Evolutionary conservation across 345 rosid species (phyloP).

Genomic region (Bretschneidera sinensis): DNA sequence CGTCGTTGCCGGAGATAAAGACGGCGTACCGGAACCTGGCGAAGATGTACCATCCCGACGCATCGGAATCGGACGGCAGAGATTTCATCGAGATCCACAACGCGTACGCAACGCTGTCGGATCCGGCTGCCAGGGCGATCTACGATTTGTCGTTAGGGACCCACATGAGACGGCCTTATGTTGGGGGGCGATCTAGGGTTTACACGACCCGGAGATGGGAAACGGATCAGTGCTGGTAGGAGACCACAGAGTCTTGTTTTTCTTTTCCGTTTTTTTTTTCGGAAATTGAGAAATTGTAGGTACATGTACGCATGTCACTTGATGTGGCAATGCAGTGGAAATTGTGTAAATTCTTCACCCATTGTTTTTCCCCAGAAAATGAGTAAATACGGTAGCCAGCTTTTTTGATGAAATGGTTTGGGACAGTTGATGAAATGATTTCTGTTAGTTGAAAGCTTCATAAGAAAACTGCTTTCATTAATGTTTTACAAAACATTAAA

Average conservation of each 20-base stretch:
- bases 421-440: too few relatives aligned
- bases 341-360: too few relatives aligned
- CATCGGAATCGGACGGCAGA: conserved; percentile 44
- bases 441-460: too few relatives aligned
- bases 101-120: conserved; percentile 70
- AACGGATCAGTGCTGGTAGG: conserved; percentile 91
- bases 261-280: too few relatives aligned
- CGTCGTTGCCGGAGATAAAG: conserved; percentile 61
- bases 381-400: too few relatives aligned
- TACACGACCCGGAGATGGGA: conserved; percentile 69
- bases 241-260: not conserved
- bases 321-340: too few relatives aligned
- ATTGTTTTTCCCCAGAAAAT: too few relatives aligned
- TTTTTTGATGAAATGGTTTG: too few relatives aligned
- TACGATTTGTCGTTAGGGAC: conserved; percentile 54
- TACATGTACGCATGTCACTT: too few relatives aligned
- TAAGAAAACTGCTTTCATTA: too few relatives aligned
- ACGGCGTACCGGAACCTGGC: conserved; percentile 62
- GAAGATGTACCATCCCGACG: conserved; percentile 60
- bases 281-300: too few relatives aligned
- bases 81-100: conserved; percentile 67
- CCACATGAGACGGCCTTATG: conserved; percentile 8
- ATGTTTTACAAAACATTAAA: too few relatives aligned
- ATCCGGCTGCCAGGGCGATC: conserved; percentile 64
- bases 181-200: conserved; percentile 13